Evolutionary conservation across 768 basidiomycete species (phyloP), one percentile per base, ranked within the genome.

Genomic region (Asterophora parasitica): DNA sequence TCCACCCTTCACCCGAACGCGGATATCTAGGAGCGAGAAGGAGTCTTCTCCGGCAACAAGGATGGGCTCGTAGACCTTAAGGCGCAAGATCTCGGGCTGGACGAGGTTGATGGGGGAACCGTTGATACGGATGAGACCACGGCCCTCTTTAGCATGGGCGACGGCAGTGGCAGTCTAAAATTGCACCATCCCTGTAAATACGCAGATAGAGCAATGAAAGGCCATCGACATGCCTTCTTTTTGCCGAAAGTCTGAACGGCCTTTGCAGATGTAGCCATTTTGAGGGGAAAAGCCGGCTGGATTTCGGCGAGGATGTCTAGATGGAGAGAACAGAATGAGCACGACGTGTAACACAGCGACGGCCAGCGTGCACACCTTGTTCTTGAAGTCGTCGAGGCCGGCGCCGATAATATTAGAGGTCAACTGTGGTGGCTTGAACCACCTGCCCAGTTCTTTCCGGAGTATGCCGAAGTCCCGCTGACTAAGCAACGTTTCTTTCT

Each of bases 221-320:
- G n/a, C 15, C n/a, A 23, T 30, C 27, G 42, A 63, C 81, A 55
- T 67, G 81, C 92, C 88, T 97, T 97, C 86, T 98, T 98, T 91
- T 98, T 98, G 73, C 95, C 95, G 75, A 98, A 98, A 55, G 92
- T 95, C 69, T 97, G 95, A 59, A 98, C 95, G 76, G 94, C 92
- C 76, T 91, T 90, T 57, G 72, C 69, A 64, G 85, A 78, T 59
- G 83, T 70, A 57, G 68, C 80, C 87, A 89, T 90, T 71, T 73
- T 81, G 63, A 58, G 56, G 47, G 16, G 53, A 60, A 62, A 57
- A 58, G 57, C 61, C 57, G 59, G 56, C 51, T 51, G 48, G 46
- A 49, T 55, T 58, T 55, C 55, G 58, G 58, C 59, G 51, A 40
- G 11, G 38, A 58, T 28, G 48, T 50, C 53, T 50, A 8, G 8